phyloP scores from a whole-genome alignment of 805 yeast genomes.

The Diddensiella transvaalensis region DNA sequence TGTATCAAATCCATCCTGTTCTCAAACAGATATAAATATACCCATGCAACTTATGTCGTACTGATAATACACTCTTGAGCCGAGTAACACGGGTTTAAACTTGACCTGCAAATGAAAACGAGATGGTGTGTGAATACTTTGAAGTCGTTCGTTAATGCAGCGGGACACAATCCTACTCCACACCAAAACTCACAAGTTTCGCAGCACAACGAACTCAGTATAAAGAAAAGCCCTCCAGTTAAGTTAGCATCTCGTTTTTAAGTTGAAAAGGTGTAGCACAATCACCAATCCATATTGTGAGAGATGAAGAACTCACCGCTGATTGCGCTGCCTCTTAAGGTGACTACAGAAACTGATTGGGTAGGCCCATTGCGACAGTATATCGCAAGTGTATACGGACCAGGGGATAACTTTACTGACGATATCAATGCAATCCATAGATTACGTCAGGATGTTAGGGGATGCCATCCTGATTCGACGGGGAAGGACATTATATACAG shows the following conservation, averaged over 20 bases:
- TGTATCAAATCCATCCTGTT: neutral
- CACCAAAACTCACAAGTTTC: neutral
- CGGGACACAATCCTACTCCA: neutral
- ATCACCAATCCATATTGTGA: no score
- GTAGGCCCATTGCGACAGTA: constrained; percentile 53
- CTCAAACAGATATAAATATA: no score
- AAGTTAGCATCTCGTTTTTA: no score
- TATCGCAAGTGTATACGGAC: constrained; percentile 60
- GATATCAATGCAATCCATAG: constrained; percentile 55
- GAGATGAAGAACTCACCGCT: constrained; percentile 21
- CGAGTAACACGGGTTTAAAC: no score
- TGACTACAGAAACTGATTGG: constrained; percentile 66
- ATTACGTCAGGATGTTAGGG: constrained; percentile 56
- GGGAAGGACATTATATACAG: constrained; percentile 56
- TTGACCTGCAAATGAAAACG: no score
- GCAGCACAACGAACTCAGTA: neutral
- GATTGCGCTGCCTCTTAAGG: constrained; percentile 37
- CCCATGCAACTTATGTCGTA: no score
- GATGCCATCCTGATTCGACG: constrained; percentile 40
- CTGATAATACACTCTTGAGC: no score
- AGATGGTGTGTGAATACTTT: no score
- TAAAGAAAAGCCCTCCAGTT: no score
- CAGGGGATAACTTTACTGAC: constrained; percentile 50
- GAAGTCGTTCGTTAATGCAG: no score
- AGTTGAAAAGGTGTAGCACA: no score